phyloP scores from a whole-genome alignment of 2,329 filamentous ascomycete species.

The Fusarium sp. region DNA sequence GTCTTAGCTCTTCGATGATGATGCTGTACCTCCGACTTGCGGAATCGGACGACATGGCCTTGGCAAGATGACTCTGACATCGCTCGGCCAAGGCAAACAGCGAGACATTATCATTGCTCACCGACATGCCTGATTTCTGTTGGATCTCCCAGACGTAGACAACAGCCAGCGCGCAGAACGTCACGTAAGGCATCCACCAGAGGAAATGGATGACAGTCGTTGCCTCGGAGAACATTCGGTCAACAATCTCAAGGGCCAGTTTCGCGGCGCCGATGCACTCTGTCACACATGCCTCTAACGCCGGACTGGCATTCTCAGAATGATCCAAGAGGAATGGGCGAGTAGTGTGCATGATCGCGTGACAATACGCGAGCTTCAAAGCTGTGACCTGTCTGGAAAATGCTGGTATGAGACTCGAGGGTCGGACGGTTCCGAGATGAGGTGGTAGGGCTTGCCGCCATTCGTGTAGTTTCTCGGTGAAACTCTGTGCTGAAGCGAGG shows the following conservation, averaged over 20 bases:
- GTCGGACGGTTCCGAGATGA: constrained; percentile 55
- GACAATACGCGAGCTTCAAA: constrained; percentile 64
- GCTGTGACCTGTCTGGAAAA: constrained; percentile 62
- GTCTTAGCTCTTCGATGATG: constrained; percentile 64
- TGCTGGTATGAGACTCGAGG: constrained; percentile 56
- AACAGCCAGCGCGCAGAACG: constrained; percentile 65
- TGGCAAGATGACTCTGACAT: constrained; percentile 59
- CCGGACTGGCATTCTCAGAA: constrained; percentile 50
- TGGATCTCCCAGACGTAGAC: constrained; percentile 68
- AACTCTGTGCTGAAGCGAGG: constrained; percentile 51
- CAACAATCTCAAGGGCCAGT: constrained; percentile 7
- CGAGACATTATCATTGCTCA: constrained; percentile 4
- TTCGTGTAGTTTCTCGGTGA: constrained; percentile 51
- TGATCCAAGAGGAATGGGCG: constrained; percentile 55
- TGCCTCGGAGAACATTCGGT: constrained; percentile 19
- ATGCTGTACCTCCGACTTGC: constrained; percentile 63
- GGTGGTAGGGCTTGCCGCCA: constrained; percentile 55
- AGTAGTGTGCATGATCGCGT: constrained; percentile 66
- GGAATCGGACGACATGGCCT: constrained; percentile 52
- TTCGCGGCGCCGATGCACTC: constrained; percentile 56
- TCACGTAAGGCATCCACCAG: constrained; percentile 66
- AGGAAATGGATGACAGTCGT: constrained; percentile 58
- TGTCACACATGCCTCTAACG: constrained; percentile 44
- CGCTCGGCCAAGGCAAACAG: constrained; percentile 58
- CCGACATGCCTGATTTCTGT: constrained; percentile 36